Base-by-base conservation (phyloP, 441 rosid genomes). In the Brassica hybrid region DNA sequence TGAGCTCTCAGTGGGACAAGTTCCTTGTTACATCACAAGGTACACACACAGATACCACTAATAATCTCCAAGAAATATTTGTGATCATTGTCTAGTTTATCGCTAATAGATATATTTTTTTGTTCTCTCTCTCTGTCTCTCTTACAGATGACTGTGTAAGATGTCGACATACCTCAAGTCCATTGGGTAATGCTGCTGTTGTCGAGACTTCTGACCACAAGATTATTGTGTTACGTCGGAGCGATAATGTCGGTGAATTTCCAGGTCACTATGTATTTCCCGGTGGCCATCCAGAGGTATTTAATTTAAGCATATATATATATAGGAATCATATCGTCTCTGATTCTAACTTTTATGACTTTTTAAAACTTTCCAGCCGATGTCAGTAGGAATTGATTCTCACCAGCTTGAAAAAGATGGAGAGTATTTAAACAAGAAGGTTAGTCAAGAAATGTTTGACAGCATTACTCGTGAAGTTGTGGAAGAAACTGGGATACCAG, bases 221-320 rank as follows among this genome's bases (percentile, higher is more conserved):
- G 88, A 83, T 93, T 72, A 83, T 93, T 25, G 82, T 89, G 61
- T 81, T 93, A 83, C 85, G 83, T 77, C 88, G 97, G 81, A 94
- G 99, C 87, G 56, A 87, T 60, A 89, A 90, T 80, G 97, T 94
- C 34, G 97, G 97, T 59, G 99, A 94, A 71, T 94, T 93, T 85
- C 96, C 99, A 62, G 93, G 97, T 34, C 87, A 90, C 77, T 88
- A 84, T 62, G 99, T 93, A 58, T 93, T 93, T 54, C 99, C 99
- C 8, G 97, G 97, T 59, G 97, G 97, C 19, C 97, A 94, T 85
- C 97, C 97, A 54, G 97, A 92, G 97, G 99, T 91, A 27, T 56
- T 13, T 13, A 27, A 56, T 13, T 13, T 54, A 52, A 7, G 17
- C 3, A 1, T 54, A 2, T 3, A 7, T 14, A 62, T 21, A 21